Evolutionary conservation across 805 yeast genomes (phyloP).

Genomic region (Hanseniaspora taiwanica): DNA sequence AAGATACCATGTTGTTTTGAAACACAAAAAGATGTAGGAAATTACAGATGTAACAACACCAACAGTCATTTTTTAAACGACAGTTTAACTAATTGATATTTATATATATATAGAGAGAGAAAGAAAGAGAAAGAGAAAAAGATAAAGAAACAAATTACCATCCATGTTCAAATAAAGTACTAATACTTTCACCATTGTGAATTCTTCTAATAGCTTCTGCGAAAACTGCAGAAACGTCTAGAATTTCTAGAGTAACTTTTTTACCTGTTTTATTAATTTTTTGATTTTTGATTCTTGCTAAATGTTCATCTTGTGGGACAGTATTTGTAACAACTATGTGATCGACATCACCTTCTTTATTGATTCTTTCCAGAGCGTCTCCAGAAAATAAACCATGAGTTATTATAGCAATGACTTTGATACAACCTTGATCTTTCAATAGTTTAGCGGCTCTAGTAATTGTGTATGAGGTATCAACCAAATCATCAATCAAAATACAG

Average conservation of each 20-base stretch:
- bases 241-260: constrained; percentile 27
- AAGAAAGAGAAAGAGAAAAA: background rate
- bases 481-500: constrained; percentile 86
- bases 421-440: constrained; percentile 87
- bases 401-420: constrained; percentile 69
- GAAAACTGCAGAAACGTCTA: constrained; percentile 78
- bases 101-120: background rate
- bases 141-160: constrained; percentile 14
- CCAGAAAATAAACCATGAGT: constrained; percentile 93
- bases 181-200: constrained; percentile 92
- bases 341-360: constrained; percentile 53
- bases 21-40: background rate
- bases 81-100: no score
- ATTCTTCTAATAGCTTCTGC: constrained; percentile 94
- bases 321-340: constrained; percentile 81
- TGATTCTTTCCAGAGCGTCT: constrained; percentile 65
- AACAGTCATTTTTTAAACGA: background rate
- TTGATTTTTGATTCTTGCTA: no score
- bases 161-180: constrained; percentile 82
- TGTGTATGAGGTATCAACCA: constrained; percentile 88
- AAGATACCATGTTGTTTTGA: background rate
- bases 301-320: constrained; percentile 54
- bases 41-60: background rate
- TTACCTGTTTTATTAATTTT: no score
- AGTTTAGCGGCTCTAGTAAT: constrained; percentile 85